Conservation (phyloP, 176 grass and related monocot genomes). For the Thinopyrum elongatum region DNA sequence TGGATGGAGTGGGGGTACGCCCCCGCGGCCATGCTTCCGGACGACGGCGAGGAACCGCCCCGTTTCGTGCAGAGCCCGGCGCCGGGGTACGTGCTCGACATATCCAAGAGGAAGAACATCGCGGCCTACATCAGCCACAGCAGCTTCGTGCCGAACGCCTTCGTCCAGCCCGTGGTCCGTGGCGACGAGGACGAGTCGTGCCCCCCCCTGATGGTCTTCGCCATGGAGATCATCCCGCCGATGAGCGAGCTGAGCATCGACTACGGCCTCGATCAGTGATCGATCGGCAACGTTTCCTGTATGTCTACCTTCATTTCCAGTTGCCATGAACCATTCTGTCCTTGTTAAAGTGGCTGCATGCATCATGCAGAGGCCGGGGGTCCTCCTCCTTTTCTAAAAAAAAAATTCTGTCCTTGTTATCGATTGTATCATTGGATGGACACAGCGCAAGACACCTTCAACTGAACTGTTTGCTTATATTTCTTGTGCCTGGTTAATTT, state of each 20-base stretch:
- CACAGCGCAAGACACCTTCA: too few relatives aligned
- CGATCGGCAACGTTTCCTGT: too few relatives aligned
- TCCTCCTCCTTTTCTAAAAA: too few relatives aligned
- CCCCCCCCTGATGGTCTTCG: constrained; percentile 80
- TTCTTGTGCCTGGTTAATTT: too few relatives aligned
- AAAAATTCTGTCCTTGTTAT: too few relatives aligned
- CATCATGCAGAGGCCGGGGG: too few relatives aligned
- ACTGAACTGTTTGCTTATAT: too few relatives aligned
- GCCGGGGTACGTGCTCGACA: constrained; percentile 51
- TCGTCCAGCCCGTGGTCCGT: constrained; percentile 58
- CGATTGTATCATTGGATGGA: too few relatives aligned
- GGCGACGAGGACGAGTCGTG: constrained; percentile 44
- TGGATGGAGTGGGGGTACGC: constrained; percentile 87
- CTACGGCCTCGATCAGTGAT: constrained; percentile 45
- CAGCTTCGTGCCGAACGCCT: constrained; percentile 53
- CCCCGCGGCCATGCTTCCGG: constrained; percentile 27
- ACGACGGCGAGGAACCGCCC: not conserved
- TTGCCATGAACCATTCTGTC: too few relatives aligned
- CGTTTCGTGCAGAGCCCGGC: constrained; percentile 1
- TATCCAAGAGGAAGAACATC: constrained; percentile 64
- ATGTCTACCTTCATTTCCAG: too few relatives aligned
- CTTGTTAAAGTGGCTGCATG: too few relatives aligned
- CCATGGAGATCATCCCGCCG: constrained; percentile 88
- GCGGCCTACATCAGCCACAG: constrained; percentile 81
- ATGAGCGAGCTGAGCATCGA: constrained; percentile 81